Conservation (phyloP, 2,329 filamentous ascomycete genomes). For the Cyphellophora attinorum region DNA sequence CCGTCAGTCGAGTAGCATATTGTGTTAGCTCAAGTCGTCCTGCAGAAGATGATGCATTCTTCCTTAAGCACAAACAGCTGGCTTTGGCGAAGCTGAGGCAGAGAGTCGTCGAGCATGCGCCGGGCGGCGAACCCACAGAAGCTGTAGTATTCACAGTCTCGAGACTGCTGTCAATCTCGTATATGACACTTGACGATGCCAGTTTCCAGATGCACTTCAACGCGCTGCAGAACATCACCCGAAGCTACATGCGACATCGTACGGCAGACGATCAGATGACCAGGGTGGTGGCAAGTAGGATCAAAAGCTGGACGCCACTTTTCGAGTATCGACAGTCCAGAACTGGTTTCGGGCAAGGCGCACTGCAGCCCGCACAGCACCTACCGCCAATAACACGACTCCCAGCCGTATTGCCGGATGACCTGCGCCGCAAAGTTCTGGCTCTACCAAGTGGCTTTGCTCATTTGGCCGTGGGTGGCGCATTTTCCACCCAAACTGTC, state of each 20-base stretch:
- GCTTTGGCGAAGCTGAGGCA: slow-evolving; percentile 6
- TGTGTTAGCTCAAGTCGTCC: slow-evolving; percentile 3
- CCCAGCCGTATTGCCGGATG: not conserved
- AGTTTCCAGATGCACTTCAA: slow-evolving; percentile 9
- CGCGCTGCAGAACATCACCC: slow-evolving; percentile 5
- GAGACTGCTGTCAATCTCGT: slow-evolving; percentile 8
- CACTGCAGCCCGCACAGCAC: slow-evolving; percentile 1
- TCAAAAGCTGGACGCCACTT: slow-evolving; percentile 8
- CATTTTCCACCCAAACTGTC: slow-evolving; percentile 1
- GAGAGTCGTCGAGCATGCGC: slow-evolving; percentile 1
- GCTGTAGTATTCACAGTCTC: slow-evolving; percentile 8
- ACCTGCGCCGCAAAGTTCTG: not conserved
- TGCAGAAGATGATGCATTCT: slow-evolving; percentile 6
- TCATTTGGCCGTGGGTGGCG: not conserved
- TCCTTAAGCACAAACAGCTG: slow-evolving; percentile 8
- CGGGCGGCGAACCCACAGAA: not conserved
- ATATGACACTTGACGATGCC: slow-evolving; percentile 10
- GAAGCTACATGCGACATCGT: slow-evolving; percentile 8
- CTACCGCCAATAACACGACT: not conserved
- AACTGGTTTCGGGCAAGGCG: slow-evolving; percentile 3
- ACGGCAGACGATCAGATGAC: slow-evolving; percentile 4
- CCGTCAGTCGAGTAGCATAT: slow-evolving; percentile 9
- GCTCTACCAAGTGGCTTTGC: not conserved
- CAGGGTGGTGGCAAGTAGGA: slow-evolving; percentile 6
- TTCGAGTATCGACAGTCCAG: slow-evolving; percentile 6